These are phyloP conservation scores for Lecanosticta acicola DNA, from an alignment of 2,329 filamentous ascomycete genomes.

Conservation along the genomic window DNA sequence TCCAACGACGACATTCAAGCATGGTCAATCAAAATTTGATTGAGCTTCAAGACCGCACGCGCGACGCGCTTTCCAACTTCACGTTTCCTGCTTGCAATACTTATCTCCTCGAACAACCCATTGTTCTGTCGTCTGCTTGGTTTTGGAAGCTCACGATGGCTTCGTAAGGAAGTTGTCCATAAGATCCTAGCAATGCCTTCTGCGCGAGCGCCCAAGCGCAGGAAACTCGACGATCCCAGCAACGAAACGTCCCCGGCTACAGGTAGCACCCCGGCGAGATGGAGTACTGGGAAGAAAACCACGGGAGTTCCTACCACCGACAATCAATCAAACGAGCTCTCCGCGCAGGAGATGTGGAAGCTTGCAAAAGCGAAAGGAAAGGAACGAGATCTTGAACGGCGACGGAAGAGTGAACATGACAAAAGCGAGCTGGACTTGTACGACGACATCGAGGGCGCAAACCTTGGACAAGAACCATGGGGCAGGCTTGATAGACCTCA, in stretches of 20 bases:
- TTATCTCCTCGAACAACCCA: no score
- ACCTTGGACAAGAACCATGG: constrained; percentile 14
- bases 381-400: neutral
- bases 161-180: no score
- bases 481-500: neutral
- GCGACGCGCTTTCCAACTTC: neutral
- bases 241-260: constrained; percentile 8
- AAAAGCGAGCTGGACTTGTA: constrained; percentile 32
- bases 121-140: no score
- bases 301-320: constrained; percentile 7
- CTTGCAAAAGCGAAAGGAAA: constrained; percentile 15
- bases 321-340: constrained; percentile 1
- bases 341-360: constrained; percentile 14
- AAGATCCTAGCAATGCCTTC: constrained; percentile 28
- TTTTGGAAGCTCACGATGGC: no score
- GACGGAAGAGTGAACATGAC: constrained; percentile 13
- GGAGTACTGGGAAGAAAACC: no score
- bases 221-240: constrained; percentile 24
- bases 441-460: constrained; percentile 41
- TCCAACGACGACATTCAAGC: neutral
- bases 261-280: no score
- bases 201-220: constrained; percentile 26
- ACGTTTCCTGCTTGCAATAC: neutral
- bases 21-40: neutral
- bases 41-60: neutral